Evolutionary conservation across 306 rosid genomes (phyloP), one percentile per base, ranked within the genome.

Genomic region (Acacia confusa): DNA sequence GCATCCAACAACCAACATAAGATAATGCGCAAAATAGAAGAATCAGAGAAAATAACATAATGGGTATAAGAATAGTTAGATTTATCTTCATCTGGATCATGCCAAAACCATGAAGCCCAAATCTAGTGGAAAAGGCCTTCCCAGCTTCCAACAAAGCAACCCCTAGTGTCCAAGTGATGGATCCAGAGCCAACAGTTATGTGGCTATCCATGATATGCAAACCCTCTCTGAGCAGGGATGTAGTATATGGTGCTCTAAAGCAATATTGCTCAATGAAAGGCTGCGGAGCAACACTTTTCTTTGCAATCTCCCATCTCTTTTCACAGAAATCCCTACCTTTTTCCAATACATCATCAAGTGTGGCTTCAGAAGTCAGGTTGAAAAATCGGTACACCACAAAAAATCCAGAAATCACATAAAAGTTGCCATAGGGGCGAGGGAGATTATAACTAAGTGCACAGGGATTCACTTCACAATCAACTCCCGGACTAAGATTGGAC

Each of bases 241-340:
- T 90, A 80, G 92, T 78, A 81, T 95, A 95, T 11, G 98, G 98
- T 34, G 99, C 97, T 83, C 99, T 92, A 81, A 95, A 95, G 90
- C 99, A 95, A 80, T 95, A 95, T 82, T 93, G 99, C 88, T 95
- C 99, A 72, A 95, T 93, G 83, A 89, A 95, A 71, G 99, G 97
- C 82, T 95, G 99, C 15, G 98, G 97, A 55, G 87, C 86, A 84
- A 95, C 99, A 83, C 98, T 95, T 66, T 74, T 85, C 91, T 69
- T 88, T 1, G 98, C 99, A 74, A 84, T 85, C 27, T 93, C 96
- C 99, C 99, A 95, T 60, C 85, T 87, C 75, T 82, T 89, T 38
- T 84, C 98, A 81, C 99, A 95, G 74, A 93, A 95, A 13, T 43
- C 85, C 76, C 77, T 85, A 72, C 99, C 97, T 82, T 87, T 95